A percentile compares a stretch with the other conserved stretches of the same genome.
phyloP scores from a whole-genome alignment of 306 rosid species.

The Geum urbanum region DNA sequence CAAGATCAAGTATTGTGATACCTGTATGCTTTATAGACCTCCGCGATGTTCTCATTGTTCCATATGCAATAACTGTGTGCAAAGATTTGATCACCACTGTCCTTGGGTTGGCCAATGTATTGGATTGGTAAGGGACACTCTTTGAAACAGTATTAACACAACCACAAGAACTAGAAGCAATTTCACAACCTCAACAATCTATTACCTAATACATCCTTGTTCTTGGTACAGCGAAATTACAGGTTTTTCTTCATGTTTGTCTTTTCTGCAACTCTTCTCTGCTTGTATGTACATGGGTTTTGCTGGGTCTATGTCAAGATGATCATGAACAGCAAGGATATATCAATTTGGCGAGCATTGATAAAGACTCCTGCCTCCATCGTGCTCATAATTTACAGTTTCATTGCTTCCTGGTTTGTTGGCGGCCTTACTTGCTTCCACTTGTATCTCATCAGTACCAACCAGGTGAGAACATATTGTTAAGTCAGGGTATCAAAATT shows the following conservation, averaged over 20 bases:
- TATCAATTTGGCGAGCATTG: constrained; percentile 65
- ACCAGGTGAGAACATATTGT: constrained; percentile 46
- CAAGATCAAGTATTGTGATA: constrained; percentile 37
- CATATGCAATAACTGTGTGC: constrained; percentile 37
- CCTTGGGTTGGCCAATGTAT: constrained; percentile 45
- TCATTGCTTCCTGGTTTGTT: constrained; percentile 62
- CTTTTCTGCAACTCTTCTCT: constrained; percentile 54
- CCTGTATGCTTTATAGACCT: constrained; percentile 41
- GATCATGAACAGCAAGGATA: constrained; percentile 45
- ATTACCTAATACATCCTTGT: neutral
- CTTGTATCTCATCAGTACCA: constrained; percentile 67
- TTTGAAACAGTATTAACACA: neutral
- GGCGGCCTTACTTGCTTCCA: constrained; percentile 67
- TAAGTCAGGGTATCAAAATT: neutral
- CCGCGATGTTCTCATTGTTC: constrained; percentile 44
- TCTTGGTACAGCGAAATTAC: constrained; percentile 59
- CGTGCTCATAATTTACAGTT: constrained; percentile 49
- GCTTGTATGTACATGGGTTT: constrained; percentile 62
- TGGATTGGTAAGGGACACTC: constrained; percentile 25
- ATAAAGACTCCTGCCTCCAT: constrained; percentile 65
- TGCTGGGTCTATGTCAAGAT: constrained; percentile 67
- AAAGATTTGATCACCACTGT: constrained; percentile 39
- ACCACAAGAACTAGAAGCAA: neutral
- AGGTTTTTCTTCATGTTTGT: constrained; percentile 68
- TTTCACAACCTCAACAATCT: neutral